A percentile compares a stretch with the other conserved stretches of the same genome.
phyloP scores from a whole-genome alignment of 768 basidiomycete species.

The Cubamyces lactineus region DNA sequence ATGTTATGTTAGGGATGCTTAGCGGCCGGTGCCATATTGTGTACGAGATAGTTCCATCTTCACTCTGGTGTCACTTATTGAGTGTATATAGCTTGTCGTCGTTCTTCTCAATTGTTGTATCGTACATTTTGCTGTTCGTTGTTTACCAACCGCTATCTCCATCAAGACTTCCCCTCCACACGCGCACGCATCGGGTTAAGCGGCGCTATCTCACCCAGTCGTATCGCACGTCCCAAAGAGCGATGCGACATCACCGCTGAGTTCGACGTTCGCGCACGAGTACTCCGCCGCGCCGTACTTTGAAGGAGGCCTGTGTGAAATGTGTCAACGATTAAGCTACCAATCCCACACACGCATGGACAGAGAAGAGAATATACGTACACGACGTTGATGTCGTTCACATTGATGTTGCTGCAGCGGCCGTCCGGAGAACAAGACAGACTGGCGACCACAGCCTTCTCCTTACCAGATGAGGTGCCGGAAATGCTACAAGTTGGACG shows the following conservation, averaged over 20 bases:
- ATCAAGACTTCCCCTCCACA: no score
- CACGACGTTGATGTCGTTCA: slow-evolving; percentile 50
- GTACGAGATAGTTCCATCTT: no score
- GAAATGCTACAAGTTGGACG: slow-evolving; percentile 44
- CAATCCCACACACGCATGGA: neutral
- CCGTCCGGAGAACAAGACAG: slow-evolving; percentile 60
- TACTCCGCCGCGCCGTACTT: slow-evolving; percentile 48
- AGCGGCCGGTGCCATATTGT: no score
- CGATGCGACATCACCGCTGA: slow-evolving; percentile 47
- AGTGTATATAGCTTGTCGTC: neutral
- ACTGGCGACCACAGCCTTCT: slow-evolving; percentile 52
- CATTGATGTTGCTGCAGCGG: slow-evolving; percentile 52
- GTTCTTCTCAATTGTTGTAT: neutral
- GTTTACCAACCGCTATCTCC: neutral
- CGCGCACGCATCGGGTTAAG: no score
- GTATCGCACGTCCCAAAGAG: slow-evolving; percentile 43
- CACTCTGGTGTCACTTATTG: no score
- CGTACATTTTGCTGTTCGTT: neutral
- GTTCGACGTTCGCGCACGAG: slow-evolving; percentile 56
- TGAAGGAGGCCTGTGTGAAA: slow-evolving; percentile 37
- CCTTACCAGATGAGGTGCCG: slow-evolving; percentile 54
- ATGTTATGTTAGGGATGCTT: no score
- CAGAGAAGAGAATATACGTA: slow-evolving; percentile 31
- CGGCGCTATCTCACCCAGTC: slow-evolving; percentile 13
- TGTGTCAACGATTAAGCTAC: neutral